phyloP scores from a whole-genome alignment of 2,329 filamentous ascomycete species.

The Zymoseptoria crescenta region DNA sequence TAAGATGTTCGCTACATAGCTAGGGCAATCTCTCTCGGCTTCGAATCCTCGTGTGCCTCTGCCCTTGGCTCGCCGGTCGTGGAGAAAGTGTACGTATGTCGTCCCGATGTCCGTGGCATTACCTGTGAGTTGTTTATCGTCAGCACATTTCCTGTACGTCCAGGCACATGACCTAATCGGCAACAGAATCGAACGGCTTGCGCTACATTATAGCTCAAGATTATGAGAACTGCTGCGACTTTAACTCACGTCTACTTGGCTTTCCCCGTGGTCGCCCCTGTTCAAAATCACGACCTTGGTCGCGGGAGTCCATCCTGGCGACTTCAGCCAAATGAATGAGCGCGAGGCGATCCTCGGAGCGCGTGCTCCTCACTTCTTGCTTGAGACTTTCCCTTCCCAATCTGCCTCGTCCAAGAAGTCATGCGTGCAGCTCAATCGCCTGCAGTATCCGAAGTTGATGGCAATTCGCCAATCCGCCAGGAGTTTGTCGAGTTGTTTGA shows the following conservation, averaged over 20 bases:
- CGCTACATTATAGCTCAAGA: background rate
- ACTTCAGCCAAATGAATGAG: background rate
- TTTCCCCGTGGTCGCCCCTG: constrained; percentile 17
- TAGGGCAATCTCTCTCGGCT: constrained; percentile 73
- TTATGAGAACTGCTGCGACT: background rate
- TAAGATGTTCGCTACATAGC: constrained; percentile 87
- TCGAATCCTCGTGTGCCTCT: constrained; percentile 65
- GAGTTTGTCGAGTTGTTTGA: background rate
- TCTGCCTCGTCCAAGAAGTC: background rate
- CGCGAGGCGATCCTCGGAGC: background rate
- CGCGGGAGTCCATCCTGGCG: constrained; percentile 23
- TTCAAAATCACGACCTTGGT: constrained; percentile 21
- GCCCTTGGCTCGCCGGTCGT: constrained; percentile 68
- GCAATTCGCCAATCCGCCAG: background rate
- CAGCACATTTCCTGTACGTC: background rate
- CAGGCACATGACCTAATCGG: background rate
- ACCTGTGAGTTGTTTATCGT: constrained; percentile 8
- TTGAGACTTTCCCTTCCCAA: background rate
- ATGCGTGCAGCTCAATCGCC: background rate
- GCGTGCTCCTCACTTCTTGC: background rate
- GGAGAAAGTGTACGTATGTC: constrained; percentile 65
- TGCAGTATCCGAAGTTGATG: background rate
- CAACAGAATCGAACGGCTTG: background rate
- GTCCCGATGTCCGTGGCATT: constrained; percentile 31
- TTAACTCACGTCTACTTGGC: constrained; percentile 17